Conservation (phyloP, 2,329 filamentous ascomycete species). For the Fusarium burgessii region DNA sequence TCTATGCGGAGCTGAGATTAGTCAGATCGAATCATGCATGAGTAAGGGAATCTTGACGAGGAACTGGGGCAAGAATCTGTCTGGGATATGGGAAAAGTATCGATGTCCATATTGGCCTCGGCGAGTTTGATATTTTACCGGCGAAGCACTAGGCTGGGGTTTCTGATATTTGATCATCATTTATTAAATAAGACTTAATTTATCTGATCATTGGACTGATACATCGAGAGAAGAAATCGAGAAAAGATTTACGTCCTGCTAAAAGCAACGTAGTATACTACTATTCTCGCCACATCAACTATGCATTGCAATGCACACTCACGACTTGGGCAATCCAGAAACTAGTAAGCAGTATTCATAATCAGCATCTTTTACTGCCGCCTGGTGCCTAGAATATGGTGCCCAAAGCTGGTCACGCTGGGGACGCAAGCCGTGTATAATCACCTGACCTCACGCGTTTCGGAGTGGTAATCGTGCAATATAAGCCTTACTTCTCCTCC, state of each 20-base stretch:
- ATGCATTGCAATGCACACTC: not conserved
- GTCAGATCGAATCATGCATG: constrained; percentile 10
- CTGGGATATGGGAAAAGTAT: not conserved
- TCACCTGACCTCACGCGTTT: constrained; percentile 35
- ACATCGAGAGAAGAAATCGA: not conserved
- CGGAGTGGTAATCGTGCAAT: constrained; percentile 18
- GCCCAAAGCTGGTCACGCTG: not conserved
- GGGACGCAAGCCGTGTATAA: not conserved
- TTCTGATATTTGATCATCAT: not conserved
- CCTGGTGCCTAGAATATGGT: not conserved
- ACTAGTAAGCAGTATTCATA: not conserved
- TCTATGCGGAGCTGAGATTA: constrained; percentile 13
- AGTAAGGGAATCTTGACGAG: not conserved
- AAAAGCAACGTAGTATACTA: not conserved
- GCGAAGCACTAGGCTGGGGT: not conserved
- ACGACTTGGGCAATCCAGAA: not conserved
- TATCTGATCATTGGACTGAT: not conserved
- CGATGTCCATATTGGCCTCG: not conserved
- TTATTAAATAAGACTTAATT: not conserved
- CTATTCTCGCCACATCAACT: not conserved
- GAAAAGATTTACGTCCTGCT: not conserved
- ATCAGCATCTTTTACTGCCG: not conserved
- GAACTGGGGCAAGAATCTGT: constrained; percentile 1
- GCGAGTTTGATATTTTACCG: not conserved
- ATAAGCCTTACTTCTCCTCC: not conserved